These are phyloP conservation scores for Rosa rugosa DNA, from an alignment of 306 rosid species.

Conservation along the genomic window DNA sequence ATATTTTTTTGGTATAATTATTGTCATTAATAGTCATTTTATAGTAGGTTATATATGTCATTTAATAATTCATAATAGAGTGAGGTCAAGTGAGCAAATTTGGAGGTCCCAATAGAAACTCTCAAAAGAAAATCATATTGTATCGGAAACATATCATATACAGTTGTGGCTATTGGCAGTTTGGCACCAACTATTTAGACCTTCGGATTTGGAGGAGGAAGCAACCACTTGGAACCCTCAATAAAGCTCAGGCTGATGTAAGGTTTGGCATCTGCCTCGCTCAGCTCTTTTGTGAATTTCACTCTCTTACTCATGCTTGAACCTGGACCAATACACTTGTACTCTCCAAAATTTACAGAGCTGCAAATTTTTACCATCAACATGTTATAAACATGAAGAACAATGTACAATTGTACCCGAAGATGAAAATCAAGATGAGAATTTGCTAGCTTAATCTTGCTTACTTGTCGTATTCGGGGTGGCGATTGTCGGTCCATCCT, in stretches of 20 bases:
- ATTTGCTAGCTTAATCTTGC: slow-evolving; percentile 18
- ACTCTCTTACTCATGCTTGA: slow-evolving; percentile 8
- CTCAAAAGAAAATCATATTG: too few relatives aligned
- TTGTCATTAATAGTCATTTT: too few relatives aligned
- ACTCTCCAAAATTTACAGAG: slow-evolving; percentile 42
- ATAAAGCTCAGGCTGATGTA: slow-evolving; percentile 38
- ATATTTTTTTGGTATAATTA: too few relatives aligned
- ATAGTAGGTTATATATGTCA: too few relatives aligned
- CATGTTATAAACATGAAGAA: background rate
- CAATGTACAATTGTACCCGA: background rate
- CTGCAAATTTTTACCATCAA: slow-evolving; percentile 23
- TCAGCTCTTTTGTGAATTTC: slow-evolving; percentile 22
- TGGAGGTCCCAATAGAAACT: too few relatives aligned
- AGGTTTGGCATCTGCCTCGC: slow-evolving; percentile 23
- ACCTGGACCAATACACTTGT: slow-evolving; percentile 34
- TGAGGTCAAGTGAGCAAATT: too few relatives aligned
- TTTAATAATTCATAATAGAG: too few relatives aligned
- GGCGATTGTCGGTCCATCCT: slow-evolving; percentile 44
- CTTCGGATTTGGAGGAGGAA: slow-evolving; percentile 48
- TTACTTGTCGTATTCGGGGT: slow-evolving; percentile 25
- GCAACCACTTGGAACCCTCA: slow-evolving; percentile 53
- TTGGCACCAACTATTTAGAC: slow-evolving; percentile 11
- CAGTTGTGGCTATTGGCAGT: background rate
- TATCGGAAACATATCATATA: too few relatives aligned
- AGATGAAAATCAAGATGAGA: background rate